phyloP scores from a whole-genome alignment of 805 yeast genomes.

The Komagataella pastoris region DNA sequence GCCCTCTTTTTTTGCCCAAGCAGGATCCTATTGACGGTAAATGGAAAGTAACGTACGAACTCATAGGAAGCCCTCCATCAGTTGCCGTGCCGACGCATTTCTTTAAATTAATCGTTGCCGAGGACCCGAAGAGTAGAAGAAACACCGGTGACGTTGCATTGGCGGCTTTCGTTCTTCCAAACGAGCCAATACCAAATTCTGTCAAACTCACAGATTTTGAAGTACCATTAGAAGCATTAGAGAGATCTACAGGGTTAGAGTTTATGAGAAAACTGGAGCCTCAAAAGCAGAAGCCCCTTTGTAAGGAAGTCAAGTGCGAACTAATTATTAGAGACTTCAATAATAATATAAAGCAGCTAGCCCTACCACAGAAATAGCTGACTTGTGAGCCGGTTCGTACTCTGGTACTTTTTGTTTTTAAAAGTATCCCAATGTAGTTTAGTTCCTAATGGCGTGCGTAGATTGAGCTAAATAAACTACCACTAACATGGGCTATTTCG shows the following conservation, averaged over 20 bases:
- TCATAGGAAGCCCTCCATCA: conserved; percentile 92
- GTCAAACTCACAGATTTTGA: conserved; percentile 64
- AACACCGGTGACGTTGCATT: conserved; percentile 41
- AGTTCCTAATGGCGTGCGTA: not conserved
- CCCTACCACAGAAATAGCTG: conserved; percentile 11
- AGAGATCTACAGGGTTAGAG: conserved; percentile 75
- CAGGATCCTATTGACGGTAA: conserved; percentile 66
- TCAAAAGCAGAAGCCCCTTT: conserved; percentile 44
- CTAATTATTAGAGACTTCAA: conserved; percentile 73
- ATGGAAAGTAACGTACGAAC: conserved; percentile 74
- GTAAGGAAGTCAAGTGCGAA: conserved; percentile 70
- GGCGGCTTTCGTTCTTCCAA: conserved; percentile 91
- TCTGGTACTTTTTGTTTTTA: not conserved
- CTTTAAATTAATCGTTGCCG: conserved; percentile 83
- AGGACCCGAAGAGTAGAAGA: conserved; percentile 27
- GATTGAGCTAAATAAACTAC: no score
- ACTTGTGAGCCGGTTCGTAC: not conserved
- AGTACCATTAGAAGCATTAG: conserved; percentile 84
- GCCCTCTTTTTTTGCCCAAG: conserved; percentile 84
- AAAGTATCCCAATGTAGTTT: not conserved
- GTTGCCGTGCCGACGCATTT: conserved; percentile 97
- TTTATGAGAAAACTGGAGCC: conserved; percentile 59
- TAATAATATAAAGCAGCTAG: conserved; percentile 19
- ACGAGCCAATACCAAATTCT: conserved; percentile 60
- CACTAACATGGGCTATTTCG: no score